These are phyloP conservation scores for Globisporangium perplexum DNA, from an alignment of 352 stramenopile genomes.

Conservation along the genomic window DNA sequence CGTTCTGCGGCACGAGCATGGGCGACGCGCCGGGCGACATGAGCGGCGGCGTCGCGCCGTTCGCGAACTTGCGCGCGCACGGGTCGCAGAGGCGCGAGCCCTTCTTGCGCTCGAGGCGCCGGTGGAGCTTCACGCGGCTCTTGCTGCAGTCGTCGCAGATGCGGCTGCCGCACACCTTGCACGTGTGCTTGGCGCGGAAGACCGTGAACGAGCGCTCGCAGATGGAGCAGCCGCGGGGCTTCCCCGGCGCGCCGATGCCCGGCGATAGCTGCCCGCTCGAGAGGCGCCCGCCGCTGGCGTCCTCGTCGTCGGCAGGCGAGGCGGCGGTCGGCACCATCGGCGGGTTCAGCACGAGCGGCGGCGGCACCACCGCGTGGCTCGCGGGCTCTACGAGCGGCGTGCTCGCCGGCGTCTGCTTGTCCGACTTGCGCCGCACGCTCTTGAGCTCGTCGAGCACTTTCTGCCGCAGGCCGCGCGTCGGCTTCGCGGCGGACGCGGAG, in stretches of 20 bases:
- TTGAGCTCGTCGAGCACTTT: constrained; percentile 71
- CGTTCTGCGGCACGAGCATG: constrained; percentile 15
- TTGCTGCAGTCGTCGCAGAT: constrained; percentile 84
- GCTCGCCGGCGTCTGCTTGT: constrained; percentile 14
- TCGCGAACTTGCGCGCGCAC: constrained; percentile 57
- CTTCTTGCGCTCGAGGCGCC: constrained; percentile 57
- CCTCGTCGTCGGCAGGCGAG: not conserved
- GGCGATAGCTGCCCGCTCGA: constrained; percentile 12
- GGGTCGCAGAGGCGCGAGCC: constrained; percentile 67
- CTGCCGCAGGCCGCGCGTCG: constrained; percentile 29
- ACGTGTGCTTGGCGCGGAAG: constrained; percentile 79
- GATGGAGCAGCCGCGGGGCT: constrained; percentile 39
- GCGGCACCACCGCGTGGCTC: constrained; percentile 7
- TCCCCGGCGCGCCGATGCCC: not conserved
- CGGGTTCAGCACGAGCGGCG: constrained; percentile 27
- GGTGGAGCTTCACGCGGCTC: constrained; percentile 71
- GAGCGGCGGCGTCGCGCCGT: constrained; percentile 18
- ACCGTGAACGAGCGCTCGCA: constrained; percentile 74
- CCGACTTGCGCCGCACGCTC: constrained; percentile 40
- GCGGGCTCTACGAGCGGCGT: constrained; percentile 22
- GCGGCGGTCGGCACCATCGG: not conserved
- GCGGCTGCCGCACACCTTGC: constrained; percentile 59
- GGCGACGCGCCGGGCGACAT: constrained; percentile 24
- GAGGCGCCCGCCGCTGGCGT: constrained; percentile 1
- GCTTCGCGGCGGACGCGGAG: constrained; percentile 2